Percentiles rank a stretch among this genome's conserved stretches.
These are phyloP conservation scores for Corylus avellana DNA, from an alignment of 306 rosid species.

Conservation along the genomic window DNA sequence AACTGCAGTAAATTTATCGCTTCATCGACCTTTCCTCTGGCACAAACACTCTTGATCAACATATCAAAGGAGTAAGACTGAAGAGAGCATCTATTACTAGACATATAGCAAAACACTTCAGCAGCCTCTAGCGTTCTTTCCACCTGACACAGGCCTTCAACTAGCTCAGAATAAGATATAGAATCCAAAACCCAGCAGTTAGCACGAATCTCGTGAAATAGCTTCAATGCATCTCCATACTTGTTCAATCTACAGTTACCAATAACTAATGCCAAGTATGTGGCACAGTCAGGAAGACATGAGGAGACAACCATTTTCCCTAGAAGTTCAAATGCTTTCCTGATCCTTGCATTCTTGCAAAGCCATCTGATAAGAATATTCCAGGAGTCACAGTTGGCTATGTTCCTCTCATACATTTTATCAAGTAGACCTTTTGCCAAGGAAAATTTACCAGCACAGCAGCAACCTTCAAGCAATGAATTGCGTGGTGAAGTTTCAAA, in stretches of 20 bases:
- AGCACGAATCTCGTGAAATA: constrained; percentile 40
- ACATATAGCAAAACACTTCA: constrained; percentile 69
- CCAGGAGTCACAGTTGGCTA: constrained; percentile 72
- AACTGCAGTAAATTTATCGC: constrained; percentile 54
- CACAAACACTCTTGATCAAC: constrained; percentile 64
- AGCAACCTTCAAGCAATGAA: constrained; percentile 73
- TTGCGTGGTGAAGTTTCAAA: constrained; percentile 66
- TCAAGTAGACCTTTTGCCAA: constrained; percentile 52
- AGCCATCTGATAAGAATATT: constrained; percentile 66
- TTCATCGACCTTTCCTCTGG: constrained; percentile 43
- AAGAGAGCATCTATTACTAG: constrained; percentile 49
- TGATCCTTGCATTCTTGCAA: constrained; percentile 54
- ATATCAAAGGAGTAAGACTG: constrained; percentile 51
- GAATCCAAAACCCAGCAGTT: constrained; percentile 69
- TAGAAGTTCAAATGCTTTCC: constrained; percentile 59
- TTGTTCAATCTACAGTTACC: constrained; percentile 64
- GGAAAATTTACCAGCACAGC: constrained; percentile 49
- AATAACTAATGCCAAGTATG: constrained; percentile 70
- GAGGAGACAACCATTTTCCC: constrained; percentile 66
- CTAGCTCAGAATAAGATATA: constrained; percentile 61
- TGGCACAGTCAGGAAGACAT: constrained; percentile 46
- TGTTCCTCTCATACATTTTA: constrained; percentile 54
- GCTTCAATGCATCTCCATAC: constrained; percentile 56
- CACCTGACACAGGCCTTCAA: constrained; percentile 60
- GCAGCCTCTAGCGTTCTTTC: constrained; percentile 50